Conservation (phyloP, 2,329 filamentous ascomycete species). For the Arachnomyces sp. region DNA sequence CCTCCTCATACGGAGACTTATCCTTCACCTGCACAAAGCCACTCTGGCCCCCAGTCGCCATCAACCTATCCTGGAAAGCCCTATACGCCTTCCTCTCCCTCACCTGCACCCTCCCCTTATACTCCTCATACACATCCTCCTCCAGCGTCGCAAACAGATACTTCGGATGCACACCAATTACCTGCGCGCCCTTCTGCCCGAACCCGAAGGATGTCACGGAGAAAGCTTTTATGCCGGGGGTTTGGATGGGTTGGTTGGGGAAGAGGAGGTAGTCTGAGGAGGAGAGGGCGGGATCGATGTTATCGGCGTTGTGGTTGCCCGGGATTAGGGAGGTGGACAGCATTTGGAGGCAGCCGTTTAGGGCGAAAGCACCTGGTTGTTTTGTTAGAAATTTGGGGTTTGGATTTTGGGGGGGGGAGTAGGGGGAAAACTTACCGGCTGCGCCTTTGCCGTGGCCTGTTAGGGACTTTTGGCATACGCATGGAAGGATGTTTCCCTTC, state of each 20-base stretch:
- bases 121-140: constrained; percentile 63
- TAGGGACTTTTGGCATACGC: constrained; percentile 99
- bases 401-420: no score
- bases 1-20: no score
- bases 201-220: constrained; percentile 98
- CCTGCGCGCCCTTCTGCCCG: constrained; percentile 97
- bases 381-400: no score
- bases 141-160: constrained; percentile 95
- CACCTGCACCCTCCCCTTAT: neutral
- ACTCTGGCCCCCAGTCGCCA: no score
- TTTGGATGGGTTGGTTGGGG: constrained; percentile 89
- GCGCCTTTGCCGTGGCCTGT: constrained; percentile 99
- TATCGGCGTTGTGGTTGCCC: constrained; percentile 96
- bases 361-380: constrained; percentile 75
- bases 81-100: neutral
- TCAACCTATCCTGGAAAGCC: no score
- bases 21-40: no score
- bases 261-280: constrained; percentile 97
- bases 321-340: constrained; percentile 90
- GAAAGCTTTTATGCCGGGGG: constrained; percentile 96
- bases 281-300: constrained; percentile 93
- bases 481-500: constrained; percentile 92
- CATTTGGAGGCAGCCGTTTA: constrained; percentile 95
- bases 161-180: constrained; percentile 91
- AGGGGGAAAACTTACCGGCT: constrained; percentile 43